Evolutionary conservation across 1,284 basidiomycete species (phyloP).

Genomic region (Rhizoctonia solani): DNA sequence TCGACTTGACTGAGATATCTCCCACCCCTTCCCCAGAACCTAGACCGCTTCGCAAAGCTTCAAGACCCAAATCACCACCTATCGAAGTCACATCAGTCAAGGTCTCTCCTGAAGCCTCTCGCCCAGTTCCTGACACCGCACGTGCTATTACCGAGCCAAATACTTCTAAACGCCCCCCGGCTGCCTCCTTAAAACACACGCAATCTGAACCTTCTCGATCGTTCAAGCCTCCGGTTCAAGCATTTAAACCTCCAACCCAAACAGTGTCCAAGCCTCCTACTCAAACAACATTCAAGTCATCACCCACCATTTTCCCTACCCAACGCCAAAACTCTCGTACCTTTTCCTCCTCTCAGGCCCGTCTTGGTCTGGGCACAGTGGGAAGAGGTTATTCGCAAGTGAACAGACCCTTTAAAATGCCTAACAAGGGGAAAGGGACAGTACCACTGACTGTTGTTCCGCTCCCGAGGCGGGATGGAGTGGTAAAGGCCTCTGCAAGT

Average conservation of each 20-base stretch:
- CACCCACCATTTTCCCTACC: neutral
- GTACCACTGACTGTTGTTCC: constrained; percentile 4
- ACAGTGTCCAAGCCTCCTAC: neutral
- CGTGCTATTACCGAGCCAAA: neutral
- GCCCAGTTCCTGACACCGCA: too few species aligned
- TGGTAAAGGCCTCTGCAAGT: neutral
- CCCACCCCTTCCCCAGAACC: constrained; percentile 7
- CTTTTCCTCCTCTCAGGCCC: constrained; percentile 12
- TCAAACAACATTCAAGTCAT: neutral
- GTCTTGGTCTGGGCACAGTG: constrained; percentile 5
- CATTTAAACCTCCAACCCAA: neutral
- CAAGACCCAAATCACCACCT: neutral
- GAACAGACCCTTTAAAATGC: constrained; percentile 2
- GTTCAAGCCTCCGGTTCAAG: constrained; percentile 5
- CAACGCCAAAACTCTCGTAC: neutral
- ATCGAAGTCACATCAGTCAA: too few species aligned
- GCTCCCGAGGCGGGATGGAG: neutral
- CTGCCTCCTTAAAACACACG: neutral
- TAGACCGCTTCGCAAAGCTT: neutral
- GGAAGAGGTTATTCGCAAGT: constrained; percentile 1
- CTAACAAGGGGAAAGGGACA: neutral
- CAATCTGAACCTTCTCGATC: constrained; percentile 7
- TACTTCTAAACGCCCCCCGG: neutral
- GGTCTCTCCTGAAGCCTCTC: too few species aligned
- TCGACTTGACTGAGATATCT: constrained; percentile 9